phyloP scores from a whole-genome alignment of 2,329 filamentous ascomycete species.

The Aspergillus latus region DNA sequence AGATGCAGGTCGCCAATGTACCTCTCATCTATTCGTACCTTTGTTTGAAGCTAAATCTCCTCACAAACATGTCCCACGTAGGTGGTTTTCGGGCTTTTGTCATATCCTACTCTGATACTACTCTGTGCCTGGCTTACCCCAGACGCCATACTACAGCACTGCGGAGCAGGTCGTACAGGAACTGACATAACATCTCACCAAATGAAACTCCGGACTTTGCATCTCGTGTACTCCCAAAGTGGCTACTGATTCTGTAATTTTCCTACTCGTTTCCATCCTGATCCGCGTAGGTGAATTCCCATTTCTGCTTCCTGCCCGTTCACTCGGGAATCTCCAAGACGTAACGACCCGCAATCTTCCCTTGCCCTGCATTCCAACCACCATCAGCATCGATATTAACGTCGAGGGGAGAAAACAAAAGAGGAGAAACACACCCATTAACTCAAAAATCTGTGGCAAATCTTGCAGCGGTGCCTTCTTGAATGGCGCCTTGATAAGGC shows the following conservation, averaged over 20 bases:
- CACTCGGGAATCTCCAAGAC: constrained; percentile 8
- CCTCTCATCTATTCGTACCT: not conserved
- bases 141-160: not conserved
- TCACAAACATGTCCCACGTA: not conserved
- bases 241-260: not conserved
- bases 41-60: not conserved
- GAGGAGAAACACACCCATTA: constrained; percentile 50
- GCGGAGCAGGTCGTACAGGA: not conserved
- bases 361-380: not conserved
- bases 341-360: constrained; percentile 10
- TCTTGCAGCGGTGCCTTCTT: constrained; percentile 78
- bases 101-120: not conserved
- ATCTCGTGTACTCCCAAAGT: not conserved
- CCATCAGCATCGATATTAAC: not conserved
- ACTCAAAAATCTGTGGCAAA: constrained; percentile 71
- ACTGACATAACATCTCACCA: not conserved
- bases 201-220: not conserved
- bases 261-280: not conserved
- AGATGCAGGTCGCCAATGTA: not conserved
- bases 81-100: not conserved
- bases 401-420: not conserved
- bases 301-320: not conserved
- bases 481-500: constrained; percentile 78
- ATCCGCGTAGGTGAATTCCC: not conserved
- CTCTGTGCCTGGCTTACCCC: not conserved